Conservation (phyloP, 164 flowering plant species). For the Kingdonia uniflora region DNA sequence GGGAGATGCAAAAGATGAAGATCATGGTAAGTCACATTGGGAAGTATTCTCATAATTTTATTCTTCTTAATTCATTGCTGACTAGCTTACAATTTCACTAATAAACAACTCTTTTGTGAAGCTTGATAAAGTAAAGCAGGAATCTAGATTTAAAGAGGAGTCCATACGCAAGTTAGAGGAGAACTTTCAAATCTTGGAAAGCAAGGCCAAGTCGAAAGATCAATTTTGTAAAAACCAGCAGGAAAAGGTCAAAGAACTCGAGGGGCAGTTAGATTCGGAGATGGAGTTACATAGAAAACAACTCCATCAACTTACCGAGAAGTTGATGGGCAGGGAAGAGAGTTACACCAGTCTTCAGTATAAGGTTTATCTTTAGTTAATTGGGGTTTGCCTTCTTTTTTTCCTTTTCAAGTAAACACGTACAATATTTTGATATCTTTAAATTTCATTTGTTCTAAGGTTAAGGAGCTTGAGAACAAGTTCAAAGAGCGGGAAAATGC, state of each 20-base stretch:
- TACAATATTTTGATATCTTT: too few species aligned
- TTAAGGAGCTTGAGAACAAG: slow-evolving; percentile 25
- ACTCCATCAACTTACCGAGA: slow-evolving; percentile 43
- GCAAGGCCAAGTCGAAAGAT: slow-evolving; percentile 56
- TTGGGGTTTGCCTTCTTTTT: slow-evolving; percentile 1
- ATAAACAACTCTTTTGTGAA: slow-evolving; percentile 11
- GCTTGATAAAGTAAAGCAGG: slow-evolving; percentile 75
- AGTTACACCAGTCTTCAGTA: slow-evolving; percentile 34
- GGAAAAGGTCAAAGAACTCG: slow-evolving; percentile 77
- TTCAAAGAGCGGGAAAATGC: slow-evolving; percentile 11
- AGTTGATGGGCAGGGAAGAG: slow-evolving; percentile 59
- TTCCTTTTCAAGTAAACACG: background rate
- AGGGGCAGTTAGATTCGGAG: slow-evolving; percentile 41
- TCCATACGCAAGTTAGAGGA: slow-evolving; percentile 57
- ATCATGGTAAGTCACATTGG: slow-evolving; percentile 33
- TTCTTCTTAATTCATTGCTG: background rate
- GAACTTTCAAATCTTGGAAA: slow-evolving; percentile 51
- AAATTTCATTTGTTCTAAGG: slow-evolving; percentile 6
- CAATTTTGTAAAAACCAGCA: slow-evolving; percentile 42
- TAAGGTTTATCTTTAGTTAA: slow-evolving; percentile 30
- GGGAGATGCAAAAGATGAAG: slow-evolving; percentile 70
- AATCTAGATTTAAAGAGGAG: slow-evolving; percentile 63
- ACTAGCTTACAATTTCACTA: background rate
- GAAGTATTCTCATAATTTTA: background rate
- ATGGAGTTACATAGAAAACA: slow-evolving; percentile 37